Conservation (phyloP, 2,329 filamentous ascomycete species). For the Decorospora gaudefroyi region DNA sequence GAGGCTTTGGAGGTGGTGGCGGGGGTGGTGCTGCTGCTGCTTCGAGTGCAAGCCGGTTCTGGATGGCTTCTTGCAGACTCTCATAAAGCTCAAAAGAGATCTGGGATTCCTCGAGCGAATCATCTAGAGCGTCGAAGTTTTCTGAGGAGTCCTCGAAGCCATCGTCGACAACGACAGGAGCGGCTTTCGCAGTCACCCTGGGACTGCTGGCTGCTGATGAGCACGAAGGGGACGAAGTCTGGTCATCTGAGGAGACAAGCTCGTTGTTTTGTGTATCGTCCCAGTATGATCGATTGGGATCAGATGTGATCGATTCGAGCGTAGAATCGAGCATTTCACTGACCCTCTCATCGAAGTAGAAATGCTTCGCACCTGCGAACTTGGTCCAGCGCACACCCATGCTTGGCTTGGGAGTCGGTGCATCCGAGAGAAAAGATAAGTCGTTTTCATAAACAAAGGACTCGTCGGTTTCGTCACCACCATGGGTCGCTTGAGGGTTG, state of each 20-base stretch:
- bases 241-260: constrained; percentile 1
- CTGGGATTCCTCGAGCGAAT: constrained; percentile 27
- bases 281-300: constrained; percentile 11
- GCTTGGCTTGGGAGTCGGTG: constrained; percentile 6
- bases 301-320: constrained; percentile 23
- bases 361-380: constrained; percentile 19
- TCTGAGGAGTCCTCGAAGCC: constrained; percentile 22
- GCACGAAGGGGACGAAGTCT: neutral
- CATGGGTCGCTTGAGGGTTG: too few species aligned
- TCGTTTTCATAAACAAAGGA: constrained; percentile 15
- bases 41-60: constrained; percentile 20
- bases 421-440: constrained; percentile 23
- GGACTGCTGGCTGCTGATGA: constrained; percentile 4
- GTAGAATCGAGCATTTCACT: constrained; percentile 33
- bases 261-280: constrained; percentile 13
- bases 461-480: neutral
- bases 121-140: constrained; percentile 19
- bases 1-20: constrained; percentile 19
- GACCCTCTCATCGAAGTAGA: constrained; percentile 27
- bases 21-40: constrained; percentile 14
- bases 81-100: constrained; percentile 27
- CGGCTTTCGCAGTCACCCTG: neutral
- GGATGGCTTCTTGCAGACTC: constrained; percentile 24
- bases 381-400: constrained; percentile 23
- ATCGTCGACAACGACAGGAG: constrained; percentile 3